Percentiles rank a stretch among this genome's conserved stretches.
These are phyloP conservation scores for Aspergillus bombycis DNA, from an alignment of 2,329 filamentous ascomycete species.

Conservation along the genomic window DNA sequence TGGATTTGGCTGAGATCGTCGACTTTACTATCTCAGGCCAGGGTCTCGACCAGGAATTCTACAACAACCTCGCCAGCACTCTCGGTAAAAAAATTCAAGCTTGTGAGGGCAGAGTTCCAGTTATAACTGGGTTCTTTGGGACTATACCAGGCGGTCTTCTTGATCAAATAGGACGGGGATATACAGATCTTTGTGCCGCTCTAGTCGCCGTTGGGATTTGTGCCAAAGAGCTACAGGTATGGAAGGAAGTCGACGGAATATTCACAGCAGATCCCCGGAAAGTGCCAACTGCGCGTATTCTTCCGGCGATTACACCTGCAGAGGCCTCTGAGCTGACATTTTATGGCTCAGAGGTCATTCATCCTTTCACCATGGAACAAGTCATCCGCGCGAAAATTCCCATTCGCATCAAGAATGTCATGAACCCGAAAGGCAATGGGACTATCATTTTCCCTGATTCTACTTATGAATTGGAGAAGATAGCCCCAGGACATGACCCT, in stretches of 20 bases:
- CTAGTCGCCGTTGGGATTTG: constrained; percentile 85
- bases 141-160: constrained; percentile 88
- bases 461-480: constrained; percentile 54
- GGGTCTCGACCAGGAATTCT: constrained; percentile 69
- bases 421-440: constrained; percentile 65
- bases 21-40: constrained; percentile 60
- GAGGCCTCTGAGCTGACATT: constrained; percentile 96
- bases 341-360: constrained; percentile 94
- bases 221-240: constrained; percentile 89
- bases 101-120: constrained; percentile 70
- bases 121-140: constrained; percentile 93
- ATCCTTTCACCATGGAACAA: constrained; percentile 98
- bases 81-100: constrained; percentile 67
- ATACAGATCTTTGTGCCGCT: constrained; percentile 94
- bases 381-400: constrained; percentile 67
- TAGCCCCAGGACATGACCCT: constrained; percentile 60
- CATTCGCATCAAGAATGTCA: constrained; percentile 71
- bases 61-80: constrained; percentile 63
- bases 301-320: constrained; percentile 84
- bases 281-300: constrained; percentile 88
- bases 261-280: constrained; percentile 85
- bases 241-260: constrained; percentile 98
- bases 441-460: constrained; percentile 75
- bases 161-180: constrained; percentile 89
- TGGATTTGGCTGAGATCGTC: constrained; percentile 84